Conservation (phyloP, 2,329 filamentous ascomycete species). For the Fusarium illudens region DNA sequence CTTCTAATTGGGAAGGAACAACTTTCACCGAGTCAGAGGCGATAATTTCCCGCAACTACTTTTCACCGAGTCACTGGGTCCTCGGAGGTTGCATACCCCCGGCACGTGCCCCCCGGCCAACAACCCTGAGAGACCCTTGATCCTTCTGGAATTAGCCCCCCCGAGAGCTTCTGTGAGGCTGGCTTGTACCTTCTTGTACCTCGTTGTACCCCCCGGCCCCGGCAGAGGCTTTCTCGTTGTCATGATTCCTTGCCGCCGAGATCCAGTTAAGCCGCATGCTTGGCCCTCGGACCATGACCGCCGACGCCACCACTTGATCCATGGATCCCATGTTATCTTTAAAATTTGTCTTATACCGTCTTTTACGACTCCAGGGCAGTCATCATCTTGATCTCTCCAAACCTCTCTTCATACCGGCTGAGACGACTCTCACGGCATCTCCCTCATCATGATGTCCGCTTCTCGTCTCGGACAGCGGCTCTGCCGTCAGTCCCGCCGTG, state of each 20-base stretch:
- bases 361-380: slow-evolving; percentile 3
- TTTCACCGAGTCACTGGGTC: slow-evolving; percentile 33
- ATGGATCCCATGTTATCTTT: slow-evolving; percentile 21
- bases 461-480: slow-evolving; percentile 41
- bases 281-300: slow-evolving; percentile 33
- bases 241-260: background rate
- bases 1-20: background rate
- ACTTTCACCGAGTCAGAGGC: slow-evolving; percentile 29
- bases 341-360: slow-evolving; percentile 22
- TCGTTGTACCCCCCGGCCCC: slow-evolving; percentile 28
- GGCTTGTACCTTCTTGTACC: background rate
- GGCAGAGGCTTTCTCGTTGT: slow-evolving; percentile 3
- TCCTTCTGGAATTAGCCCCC: slow-evolving; percentile 24
- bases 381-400: background rate
- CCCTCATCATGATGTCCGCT: slow-evolving; percentile 38
- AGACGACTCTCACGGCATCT: slow-evolving; percentile 11
- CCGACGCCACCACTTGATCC: slow-evolving; percentile 38
- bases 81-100: too few species aligned
- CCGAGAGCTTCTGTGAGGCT: background rate
- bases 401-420: background rate
- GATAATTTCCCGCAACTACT: slow-evolving; percentile 1
- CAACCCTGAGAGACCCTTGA: background rate
- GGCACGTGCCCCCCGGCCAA: background rate
- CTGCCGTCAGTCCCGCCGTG: slow-evolving; percentile 36
- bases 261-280: slow-evolving; percentile 12